Evolutionary conservation across 306 rosid species (phyloP).

Genomic region (Chamaecrista fasciculata): DNA sequence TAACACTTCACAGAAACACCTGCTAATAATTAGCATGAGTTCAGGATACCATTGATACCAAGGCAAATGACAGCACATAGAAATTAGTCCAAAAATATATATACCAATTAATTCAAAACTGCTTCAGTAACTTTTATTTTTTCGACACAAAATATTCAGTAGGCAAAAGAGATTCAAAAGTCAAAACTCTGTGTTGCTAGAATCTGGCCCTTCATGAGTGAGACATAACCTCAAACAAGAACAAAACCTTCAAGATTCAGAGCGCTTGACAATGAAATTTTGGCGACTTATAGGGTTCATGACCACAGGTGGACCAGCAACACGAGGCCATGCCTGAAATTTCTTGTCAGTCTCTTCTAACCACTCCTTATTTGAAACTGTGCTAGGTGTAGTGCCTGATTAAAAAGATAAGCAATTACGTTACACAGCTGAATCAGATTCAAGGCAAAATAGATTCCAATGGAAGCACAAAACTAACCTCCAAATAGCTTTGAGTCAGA

Average conservation of each 20-base stretch:
- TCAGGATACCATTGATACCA: not conserved
- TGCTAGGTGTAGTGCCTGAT: conserved; percentile 64
- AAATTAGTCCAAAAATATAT: conserved; percentile 7
- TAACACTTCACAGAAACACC: not conserved
- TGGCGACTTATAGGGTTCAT: conserved; percentile 73
- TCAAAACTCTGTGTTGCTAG: conserved; percentile 20
- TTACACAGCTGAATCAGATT: not conserved
- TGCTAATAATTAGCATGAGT: not conserved
- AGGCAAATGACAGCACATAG: not conserved
- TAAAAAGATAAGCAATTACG: conserved; percentile 23
- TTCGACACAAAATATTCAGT: conserved; percentile 28
- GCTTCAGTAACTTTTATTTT: conserved; percentile 29
- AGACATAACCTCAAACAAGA: conserved; percentile 22
- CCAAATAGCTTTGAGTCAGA: conserved; percentile 76
- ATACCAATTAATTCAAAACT: conserved; percentile 9
- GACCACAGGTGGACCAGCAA: conserved; percentile 74
- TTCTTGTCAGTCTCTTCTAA: conserved; percentile 82
- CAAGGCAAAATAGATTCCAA: not conserved
- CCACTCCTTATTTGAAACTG: conserved; percentile 69
- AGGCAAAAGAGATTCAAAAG: conserved; percentile 9
- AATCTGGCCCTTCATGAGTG: conserved; percentile 24
- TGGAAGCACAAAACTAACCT: conserved; percentile 40
- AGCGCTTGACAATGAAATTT: conserved; percentile 58
- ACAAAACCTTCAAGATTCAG: conserved; percentile 36
- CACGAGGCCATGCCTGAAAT: conserved; percentile 90